Evolutionary conservation across 2,329 filamentous ascomycete genomes (phyloP).

Genomic region (Aspergillus sp.): DNA sequence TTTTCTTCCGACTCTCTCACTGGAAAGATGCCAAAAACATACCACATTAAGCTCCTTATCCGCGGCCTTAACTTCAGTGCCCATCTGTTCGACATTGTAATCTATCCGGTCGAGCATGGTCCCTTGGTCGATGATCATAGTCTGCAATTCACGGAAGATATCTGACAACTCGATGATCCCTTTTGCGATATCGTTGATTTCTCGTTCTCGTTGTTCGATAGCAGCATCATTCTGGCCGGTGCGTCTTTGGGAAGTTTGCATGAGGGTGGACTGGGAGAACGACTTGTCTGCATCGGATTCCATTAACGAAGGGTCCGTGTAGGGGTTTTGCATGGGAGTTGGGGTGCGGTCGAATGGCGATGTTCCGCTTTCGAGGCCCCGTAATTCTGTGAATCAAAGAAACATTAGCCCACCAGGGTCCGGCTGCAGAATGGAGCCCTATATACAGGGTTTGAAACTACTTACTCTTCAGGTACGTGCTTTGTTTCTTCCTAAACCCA

Average conservation of each 20-base stretch:
- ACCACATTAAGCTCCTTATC: slow-evolving; percentile 83
- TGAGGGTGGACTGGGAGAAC: slow-evolving; percentile 81
- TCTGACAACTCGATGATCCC: slow-evolving; percentile 96
- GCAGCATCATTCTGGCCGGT: slow-evolving; percentile 62
- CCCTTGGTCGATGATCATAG: slow-evolving; percentile 88
- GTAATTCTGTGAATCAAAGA: slow-evolving; percentile 50
- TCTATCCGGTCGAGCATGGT: slow-evolving; percentile 91
- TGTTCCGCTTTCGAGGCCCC: slow-evolving; percentile 58
- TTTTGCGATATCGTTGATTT: slow-evolving; percentile 96
- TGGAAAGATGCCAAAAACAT: slow-evolving; percentile 15
- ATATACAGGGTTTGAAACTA: not conserved
- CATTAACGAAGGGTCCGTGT: slow-evolving; percentile 76
- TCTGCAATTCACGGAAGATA: slow-evolving; percentile 91
- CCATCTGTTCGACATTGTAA: slow-evolving; percentile 95
- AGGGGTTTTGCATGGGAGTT: slow-evolving; percentile 52
- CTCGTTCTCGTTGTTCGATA: slow-evolving; percentile 85
- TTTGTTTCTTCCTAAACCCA: slow-evolving; percentile 92
- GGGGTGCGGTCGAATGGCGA: slow-evolving; percentile 44
- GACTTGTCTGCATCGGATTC: slow-evolving; percentile 91
- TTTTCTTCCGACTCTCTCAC: not conserved
- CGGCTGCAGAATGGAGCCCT: not conserved
- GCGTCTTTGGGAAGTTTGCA: slow-evolving; percentile 57
- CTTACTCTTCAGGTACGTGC: slow-evolving; percentile 86
- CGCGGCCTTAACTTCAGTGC: slow-evolving; percentile 83
- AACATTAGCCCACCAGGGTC: too few species aligned